phyloP scores from a whole-genome alignment of 805 yeast genomes.

The Kodamaea leandrae region DNA sequence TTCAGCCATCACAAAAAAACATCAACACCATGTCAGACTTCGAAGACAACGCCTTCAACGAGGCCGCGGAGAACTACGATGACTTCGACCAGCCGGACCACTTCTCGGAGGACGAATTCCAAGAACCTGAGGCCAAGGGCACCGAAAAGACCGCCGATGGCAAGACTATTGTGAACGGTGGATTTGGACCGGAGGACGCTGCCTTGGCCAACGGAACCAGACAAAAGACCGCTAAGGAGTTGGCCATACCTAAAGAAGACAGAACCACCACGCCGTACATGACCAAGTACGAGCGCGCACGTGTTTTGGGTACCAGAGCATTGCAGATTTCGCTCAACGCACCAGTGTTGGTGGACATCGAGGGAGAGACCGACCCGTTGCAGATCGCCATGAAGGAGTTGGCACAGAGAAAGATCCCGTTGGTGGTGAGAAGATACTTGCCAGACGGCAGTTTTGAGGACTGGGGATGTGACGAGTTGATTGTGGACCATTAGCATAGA shows the following conservation, averaged over 20 bases:
- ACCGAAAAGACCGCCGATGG: conserved; percentile 61
- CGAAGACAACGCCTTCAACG: conserved; percentile 57
- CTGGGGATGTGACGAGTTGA: conserved; percentile 98
- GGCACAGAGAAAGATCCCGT: conserved; percentile 90
- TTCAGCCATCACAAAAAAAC: background rate
- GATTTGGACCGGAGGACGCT: conserved; percentile 57
- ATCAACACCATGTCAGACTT: conserved; percentile 36
- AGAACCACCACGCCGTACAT: conserved; percentile 97
- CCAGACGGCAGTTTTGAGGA: conserved; percentile 98
- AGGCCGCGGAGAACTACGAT: conserved; percentile 64
- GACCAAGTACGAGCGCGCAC: conserved; percentile 98
- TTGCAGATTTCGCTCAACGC: conserved; percentile 97
- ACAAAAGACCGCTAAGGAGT: conserved; percentile 67
- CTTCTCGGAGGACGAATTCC: conserved; percentile 68
- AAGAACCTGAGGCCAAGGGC: conserved; percentile 28
- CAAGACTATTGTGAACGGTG: conserved; percentile 68
- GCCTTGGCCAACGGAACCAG: conserved; percentile 25
- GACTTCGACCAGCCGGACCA: conserved; percentile 83
- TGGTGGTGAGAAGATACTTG: conserved; percentile 90
- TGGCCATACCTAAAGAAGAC: conserved; percentile 84
- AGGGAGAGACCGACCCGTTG: conserved; percentile 98
- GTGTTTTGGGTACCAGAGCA: conserved; percentile 96
- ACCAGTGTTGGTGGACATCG: conserved; percentile 95
- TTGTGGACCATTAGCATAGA: conserved; percentile 62
- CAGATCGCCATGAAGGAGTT: conserved; percentile 97